Evolutionary conservation across 2,329 filamentous ascomycete species (phyloP).

Genomic region (Diaporthe sp.): DNA sequence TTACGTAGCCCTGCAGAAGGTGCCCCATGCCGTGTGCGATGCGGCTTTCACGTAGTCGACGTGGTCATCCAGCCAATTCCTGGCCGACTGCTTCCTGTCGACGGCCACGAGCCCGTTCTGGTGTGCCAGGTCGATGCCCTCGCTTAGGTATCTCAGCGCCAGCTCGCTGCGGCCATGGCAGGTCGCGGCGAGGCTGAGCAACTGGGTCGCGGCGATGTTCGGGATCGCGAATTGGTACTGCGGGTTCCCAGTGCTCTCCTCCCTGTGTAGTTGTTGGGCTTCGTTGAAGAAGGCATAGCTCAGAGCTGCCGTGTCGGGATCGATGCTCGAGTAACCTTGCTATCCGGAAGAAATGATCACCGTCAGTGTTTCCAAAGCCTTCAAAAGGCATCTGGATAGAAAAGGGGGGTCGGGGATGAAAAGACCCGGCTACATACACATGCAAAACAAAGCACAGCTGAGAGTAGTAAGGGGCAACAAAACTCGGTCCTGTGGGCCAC

Average conservation of each 20-base stretch:
- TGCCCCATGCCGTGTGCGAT: conserved; percentile 34
- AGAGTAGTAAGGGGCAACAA: conserved; percentile 36
- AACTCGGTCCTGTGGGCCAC: conserved; percentile 32
- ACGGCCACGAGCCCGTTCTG: conserved; percentile 32
- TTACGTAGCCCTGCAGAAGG: conserved; percentile 32
- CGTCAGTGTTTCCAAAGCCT: not conserved
- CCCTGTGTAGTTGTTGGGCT: conserved; percentile 22
- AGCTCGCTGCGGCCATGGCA: conserved; percentile 25
- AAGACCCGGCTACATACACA: conserved; percentile 28
- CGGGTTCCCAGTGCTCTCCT: conserved; percentile 24
- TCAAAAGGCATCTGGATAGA: not conserved
- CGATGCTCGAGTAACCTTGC: conserved; percentile 33
- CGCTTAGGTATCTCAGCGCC: conserved; percentile 14
- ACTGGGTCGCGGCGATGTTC: conserved; percentile 32
- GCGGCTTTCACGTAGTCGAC: conserved; percentile 29
- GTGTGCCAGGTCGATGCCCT: conserved; percentile 28
- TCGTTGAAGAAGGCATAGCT: conserved; percentile 30
- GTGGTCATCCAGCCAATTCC: conserved; percentile 33
- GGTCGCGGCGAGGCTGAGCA: conserved; percentile 27
- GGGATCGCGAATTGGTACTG: conserved; percentile 26
- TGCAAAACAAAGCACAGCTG: conserved; percentile 35
- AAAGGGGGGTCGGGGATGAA: too few species aligned
- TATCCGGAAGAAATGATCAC: not conserved
- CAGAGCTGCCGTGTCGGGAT: conserved; percentile 11
- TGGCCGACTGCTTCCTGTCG: not conserved